Evolutionary conservation across 2,329 filamentous ascomycete genomes (phyloP).

Genomic region (Ophiobolus disseminans): DNA sequence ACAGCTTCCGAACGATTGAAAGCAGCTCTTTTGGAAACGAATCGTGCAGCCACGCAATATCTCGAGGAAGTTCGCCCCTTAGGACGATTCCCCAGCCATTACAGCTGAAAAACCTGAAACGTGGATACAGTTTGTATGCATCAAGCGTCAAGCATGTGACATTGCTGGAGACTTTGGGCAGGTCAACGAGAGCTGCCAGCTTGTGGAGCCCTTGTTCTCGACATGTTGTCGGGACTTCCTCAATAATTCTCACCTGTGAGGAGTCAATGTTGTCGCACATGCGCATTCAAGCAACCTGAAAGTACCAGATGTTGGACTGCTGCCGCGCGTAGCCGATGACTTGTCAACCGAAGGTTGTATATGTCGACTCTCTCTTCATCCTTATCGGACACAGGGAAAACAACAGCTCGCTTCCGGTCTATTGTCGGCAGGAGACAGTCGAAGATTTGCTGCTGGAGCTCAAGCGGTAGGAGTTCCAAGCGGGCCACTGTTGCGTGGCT

Average conservation of each 20-base stretch:
- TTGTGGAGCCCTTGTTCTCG: no score
- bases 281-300: not conserved
- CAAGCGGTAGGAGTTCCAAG: not conserved
- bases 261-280: not conserved
- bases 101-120: not conserved
- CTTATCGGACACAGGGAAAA: not conserved
- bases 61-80: not conserved
- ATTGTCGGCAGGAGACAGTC: not conserved
- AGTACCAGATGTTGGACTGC: not conserved
- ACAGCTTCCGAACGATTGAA: not conserved
- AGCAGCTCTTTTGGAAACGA: not conserved
- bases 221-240: not conserved
- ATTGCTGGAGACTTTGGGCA: not conserved
- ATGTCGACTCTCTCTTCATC: not conserved
- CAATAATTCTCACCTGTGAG: not conserved
- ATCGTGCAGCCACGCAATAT: not conserved
- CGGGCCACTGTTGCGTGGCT: not conserved
- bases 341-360: not conserved
- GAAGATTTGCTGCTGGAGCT: not conserved
- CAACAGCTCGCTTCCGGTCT: not conserved
- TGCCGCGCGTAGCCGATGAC: not conserved
- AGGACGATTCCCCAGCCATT: not conserved
- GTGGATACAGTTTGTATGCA: not conserved
- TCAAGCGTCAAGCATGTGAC: not conserved
- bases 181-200: not conserved